phyloP scores from a whole-genome alignment of 1,284 basidiomycete genomes.

The Apiotrichum akiyoshidainum region DNA sequence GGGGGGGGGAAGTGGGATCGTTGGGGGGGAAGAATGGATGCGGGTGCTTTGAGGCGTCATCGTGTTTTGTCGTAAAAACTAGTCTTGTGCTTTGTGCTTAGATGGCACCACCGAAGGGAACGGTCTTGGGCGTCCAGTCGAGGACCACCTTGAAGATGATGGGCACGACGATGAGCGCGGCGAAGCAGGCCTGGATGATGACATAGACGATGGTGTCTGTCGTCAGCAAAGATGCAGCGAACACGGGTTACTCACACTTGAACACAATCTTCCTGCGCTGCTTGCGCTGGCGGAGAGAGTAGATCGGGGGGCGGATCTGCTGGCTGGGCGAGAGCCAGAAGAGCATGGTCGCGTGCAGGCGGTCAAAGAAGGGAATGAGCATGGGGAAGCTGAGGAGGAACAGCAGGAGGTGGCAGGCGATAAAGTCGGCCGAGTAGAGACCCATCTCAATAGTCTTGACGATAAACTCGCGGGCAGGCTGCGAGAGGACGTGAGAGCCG shows the following conservation, averaged over 20 bases:
- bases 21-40: neutral
- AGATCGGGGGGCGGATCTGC: constrained; percentile 90
- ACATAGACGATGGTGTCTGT: constrained; percentile 80
- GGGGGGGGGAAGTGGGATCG: no score
- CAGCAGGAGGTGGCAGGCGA: constrained; percentile 57
- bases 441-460: constrained; percentile 98
- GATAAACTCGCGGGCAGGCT: constrained; percentile 88
- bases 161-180: constrained; percentile 58
- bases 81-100: constrained; percentile 19
- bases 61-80: constrained; percentile 5
- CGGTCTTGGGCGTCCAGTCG: constrained; percentile 58
- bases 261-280: constrained; percentile 79
- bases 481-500: constrained; percentile 80
- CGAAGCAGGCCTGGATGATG: constrained; percentile 68
- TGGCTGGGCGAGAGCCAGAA: constrained; percentile 65
- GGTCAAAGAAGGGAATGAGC: constrained; percentile 81
- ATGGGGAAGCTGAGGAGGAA: constrained; percentile 75
- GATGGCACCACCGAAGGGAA: constrained; percentile 41
- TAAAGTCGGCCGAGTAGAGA: constrained; percentile 79
- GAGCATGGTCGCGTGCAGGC: constrained; percentile 79
- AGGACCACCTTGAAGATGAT: constrained; percentile 60
- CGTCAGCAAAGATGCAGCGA: no score
- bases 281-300: constrained; percentile 79
- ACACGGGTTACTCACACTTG: no score
- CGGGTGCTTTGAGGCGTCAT: neutral